phyloP scores from a whole-genome alignment of 441 rosid species.

The Theobroma grandiflorum region DNA sequence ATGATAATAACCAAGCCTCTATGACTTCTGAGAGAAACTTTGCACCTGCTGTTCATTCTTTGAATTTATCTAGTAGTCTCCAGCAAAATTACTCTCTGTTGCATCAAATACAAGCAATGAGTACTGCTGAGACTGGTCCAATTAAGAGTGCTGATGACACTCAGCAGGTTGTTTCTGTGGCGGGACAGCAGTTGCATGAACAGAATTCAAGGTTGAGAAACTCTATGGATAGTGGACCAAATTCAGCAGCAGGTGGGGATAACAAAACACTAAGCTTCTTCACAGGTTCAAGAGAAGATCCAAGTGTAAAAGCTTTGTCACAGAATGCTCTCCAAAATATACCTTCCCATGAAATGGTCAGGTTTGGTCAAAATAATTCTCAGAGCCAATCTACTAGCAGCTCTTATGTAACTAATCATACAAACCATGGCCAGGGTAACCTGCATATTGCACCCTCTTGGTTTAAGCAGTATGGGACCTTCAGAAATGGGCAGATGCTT shows the following conservation, averaged over 20 bases:
- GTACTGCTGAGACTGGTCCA: slow-evolving; percentile 36
- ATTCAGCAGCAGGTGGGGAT: slow-evolving; percentile 40
- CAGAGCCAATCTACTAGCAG: slow-evolving; percentile 42
- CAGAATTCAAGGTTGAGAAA: slow-evolving; percentile 36
- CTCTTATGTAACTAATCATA: slow-evolving; percentile 29
- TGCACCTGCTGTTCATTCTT: slow-evolving; percentile 29
- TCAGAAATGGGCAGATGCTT: slow-evolving; percentile 55
- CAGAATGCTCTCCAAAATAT: slow-evolving; percentile 33
- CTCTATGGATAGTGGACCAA: slow-evolving; percentile 39
- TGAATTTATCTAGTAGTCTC: slow-evolving; percentile 26
- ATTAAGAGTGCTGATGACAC: slow-evolving; percentile 28
- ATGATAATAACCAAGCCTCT: slow-evolving; percentile 27
- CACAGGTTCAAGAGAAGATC: slow-evolving; percentile 38
- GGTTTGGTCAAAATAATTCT: slow-evolving; percentile 34
- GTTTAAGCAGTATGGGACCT: slow-evolving; percentile 51
- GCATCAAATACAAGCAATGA: slow-evolving; percentile 49
- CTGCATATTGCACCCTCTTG: slow-evolving; percentile 49
- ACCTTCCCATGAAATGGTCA: slow-evolving; percentile 37
- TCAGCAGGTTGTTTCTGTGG: slow-evolving; percentile 29
- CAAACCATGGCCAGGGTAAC: slow-evolving; percentile 42
- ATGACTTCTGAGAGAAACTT: slow-evolving; percentile 38
- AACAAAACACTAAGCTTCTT: slow-evolving; percentile 35
- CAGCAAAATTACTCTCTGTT: slow-evolving; percentile 42
- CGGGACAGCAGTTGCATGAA: slow-evolving; percentile 40
- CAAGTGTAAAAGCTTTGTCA: slow-evolving; percentile 32